Evolutionary conservation across 352 stramenopile species (phyloP).

Genomic region (Pythium rishiriense): DNA sequence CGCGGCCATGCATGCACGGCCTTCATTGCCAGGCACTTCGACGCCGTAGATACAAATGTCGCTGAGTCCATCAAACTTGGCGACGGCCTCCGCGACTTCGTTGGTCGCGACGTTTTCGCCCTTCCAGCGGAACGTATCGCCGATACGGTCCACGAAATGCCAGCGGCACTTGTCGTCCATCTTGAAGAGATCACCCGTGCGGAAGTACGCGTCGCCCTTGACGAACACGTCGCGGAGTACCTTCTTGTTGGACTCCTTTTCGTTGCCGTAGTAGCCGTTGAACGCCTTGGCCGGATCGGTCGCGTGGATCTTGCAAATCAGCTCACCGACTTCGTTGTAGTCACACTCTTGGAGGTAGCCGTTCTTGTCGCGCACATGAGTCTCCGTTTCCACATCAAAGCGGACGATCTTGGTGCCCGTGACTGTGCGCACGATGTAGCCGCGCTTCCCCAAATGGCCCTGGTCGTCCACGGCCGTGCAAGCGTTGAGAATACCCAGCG

Average conservation of each 20-base stretch:
- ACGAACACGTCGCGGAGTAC: constrained; percentile 79
- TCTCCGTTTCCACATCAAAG: constrained; percentile 79
- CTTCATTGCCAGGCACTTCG: constrained; percentile 71
- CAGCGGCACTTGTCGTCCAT: constrained; percentile 72
- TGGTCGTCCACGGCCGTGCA: constrained; percentile 60
- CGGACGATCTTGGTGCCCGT: constrained; percentile 69
- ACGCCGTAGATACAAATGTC: constrained; percentile 83
- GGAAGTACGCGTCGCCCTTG: constrained; percentile 88
- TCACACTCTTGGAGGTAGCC: constrained; percentile 56
- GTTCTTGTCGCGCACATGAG: constrained; percentile 53
- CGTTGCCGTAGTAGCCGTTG: constrained; percentile 87
- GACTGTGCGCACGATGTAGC: constrained; percentile 49
- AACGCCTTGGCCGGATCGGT: constrained; percentile 69
- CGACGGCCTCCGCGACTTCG: constrained; percentile 84
- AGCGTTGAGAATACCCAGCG: constrained; percentile 78
- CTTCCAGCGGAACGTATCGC: constrained; percentile 94
- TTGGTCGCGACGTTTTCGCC: constrained; percentile 92
- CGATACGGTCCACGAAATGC: constrained; percentile 91
- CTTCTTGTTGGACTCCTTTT: constrained; percentile 82
- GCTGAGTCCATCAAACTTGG: constrained; percentile 70
- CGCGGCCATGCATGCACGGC: constrained; percentile 78
- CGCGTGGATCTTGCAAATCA: constrained; percentile 62
- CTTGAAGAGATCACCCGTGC: constrained; percentile 89
- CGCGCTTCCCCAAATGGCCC: constrained; percentile 66
- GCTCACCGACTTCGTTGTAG: constrained; percentile 66